Evolutionary conservation across 148 eudicot genomes (phyloP).

Genomic region (Rhododendron griersonianum): DNA sequence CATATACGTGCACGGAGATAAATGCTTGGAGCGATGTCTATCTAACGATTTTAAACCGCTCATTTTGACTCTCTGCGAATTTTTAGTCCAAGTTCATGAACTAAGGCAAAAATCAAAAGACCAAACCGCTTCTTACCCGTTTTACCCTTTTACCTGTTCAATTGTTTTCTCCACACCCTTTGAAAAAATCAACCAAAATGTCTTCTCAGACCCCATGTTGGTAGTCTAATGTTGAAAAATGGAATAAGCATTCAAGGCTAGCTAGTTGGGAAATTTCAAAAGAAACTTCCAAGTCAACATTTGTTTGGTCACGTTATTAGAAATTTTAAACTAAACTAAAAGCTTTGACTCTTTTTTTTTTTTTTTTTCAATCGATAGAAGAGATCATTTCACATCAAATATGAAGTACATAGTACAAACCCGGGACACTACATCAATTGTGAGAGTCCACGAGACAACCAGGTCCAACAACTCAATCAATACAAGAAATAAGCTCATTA

Average conservation of each 20-base stretch:
- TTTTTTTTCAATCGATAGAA: too few relatives aligned
- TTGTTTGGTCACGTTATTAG: not conserved
- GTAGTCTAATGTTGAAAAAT: not conserved
- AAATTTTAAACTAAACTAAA: not conserved
- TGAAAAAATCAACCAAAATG: not conserved
- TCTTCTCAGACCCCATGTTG: not conserved
- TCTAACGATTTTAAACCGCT: not conserved
- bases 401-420: too few relatives aligned
- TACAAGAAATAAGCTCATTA: too few relatives aligned
- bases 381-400: too few relatives aligned
- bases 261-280: not conserved
- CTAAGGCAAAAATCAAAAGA: not conserved
- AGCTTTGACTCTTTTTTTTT: not conserved
- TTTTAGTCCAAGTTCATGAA: not conserved
- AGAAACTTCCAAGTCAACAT: not conserved
- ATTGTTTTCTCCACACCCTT: not conserved
- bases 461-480: too few relatives aligned
- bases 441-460: too few relatives aligned
- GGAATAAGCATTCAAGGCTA: not conserved
- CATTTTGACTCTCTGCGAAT: not conserved
- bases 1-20: too few relatives aligned
- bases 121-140: not conserved
- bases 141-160: too few relatives aligned
- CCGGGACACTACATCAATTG: too few relatives aligned
- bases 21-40: not conserved